Evolutionary conservation across 2,329 filamentous ascomycete genomes (phyloP), one percentile per base, ranked within the genome.

Genomic region (Myriosclerotinia scirpicola): DNA sequence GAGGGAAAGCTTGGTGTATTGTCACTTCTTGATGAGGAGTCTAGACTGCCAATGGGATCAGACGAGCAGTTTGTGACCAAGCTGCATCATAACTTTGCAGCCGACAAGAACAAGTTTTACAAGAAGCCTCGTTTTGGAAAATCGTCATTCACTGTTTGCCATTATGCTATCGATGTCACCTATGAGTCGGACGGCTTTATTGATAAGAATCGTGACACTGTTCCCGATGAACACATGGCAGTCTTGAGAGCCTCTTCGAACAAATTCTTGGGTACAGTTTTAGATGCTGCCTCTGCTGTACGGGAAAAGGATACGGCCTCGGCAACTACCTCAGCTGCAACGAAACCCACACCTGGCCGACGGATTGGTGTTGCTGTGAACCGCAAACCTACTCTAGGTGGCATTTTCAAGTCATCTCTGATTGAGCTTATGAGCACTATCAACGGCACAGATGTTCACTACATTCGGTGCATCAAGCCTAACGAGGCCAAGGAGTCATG

Each of bases 101-200:
- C 84, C 17, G 90, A 95, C 77, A 98, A 98, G 82, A 91, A 95
- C 78, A 91, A 92, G 76, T 98, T 97, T 78, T 99, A 96, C 85
- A 98, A 97, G 83, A 99, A 98, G 81, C 95, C 95, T 8, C 87
- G 95, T 67, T 99, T 99, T 74, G 95, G 95, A 73, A 98, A 98
- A 80, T 97, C 93, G 17, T 85, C 95, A 1, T 99, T 99, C 81
- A 98, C 95, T 9, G 93, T 99, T 70, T 98, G 94, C 79, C 96
- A 99, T 80, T 99, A 99, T 80, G 95, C 95, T 63, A 85, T 99
- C 66, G 95, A 99, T 75, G 95, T 99, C 73, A 98, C 94, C 22
- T 99, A 99, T 77, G 95, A 99, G 79, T 98, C 94, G 1, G 95
- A 99, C 74, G 95, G 95, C 56, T 99, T 99, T 80, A 97, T 99